phyloP scores from a whole-genome alignment of 2,329 filamentous ascomycete genomes.

The Beauveria rudraprayagi region DNA sequence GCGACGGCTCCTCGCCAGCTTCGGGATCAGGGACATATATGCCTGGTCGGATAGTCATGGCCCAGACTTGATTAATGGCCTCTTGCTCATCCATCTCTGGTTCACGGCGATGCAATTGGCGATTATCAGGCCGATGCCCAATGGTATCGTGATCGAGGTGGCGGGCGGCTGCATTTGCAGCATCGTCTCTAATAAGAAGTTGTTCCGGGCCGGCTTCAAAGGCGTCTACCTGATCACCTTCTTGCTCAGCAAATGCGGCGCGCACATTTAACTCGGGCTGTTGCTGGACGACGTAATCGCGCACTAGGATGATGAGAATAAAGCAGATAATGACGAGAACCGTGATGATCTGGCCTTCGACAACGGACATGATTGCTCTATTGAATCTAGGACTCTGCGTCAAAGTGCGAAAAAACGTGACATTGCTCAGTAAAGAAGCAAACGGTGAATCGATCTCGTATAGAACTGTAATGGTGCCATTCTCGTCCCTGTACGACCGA shows the following conservation, averaged over 20 bases:
- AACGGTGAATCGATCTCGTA: slow-evolving; percentile 10
- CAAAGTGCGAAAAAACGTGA: slow-evolving; percentile 48
- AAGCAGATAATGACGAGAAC: slow-evolving; percentile 86
- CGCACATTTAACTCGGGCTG: slow-evolving; percentile 87
- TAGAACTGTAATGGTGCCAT: background rate
- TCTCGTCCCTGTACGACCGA: slow-evolving; percentile 2
- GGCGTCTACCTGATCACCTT: slow-evolving; percentile 15
- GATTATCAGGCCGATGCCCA: background rate
- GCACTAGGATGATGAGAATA: slow-evolving; percentile 91
- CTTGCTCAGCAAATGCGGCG: slow-evolving; percentile 48
- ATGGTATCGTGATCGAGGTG: background rate
- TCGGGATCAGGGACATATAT: background rate
- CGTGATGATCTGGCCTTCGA: slow-evolving; percentile 93
- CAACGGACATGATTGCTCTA: slow-evolving; percentile 67
- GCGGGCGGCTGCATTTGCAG: background rate
- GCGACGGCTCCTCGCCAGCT: slow-evolving; percentile 16
- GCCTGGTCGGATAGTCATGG: background rate
- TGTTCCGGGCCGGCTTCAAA: slow-evolving; percentile 11
- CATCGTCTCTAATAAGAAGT: background rate
- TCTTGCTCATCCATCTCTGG: background rate
- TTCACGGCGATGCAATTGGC: background rate
- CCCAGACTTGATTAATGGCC: background rate
- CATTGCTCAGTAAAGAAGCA: slow-evolving; percentile 46
- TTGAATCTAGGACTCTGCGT: slow-evolving; percentile 69
- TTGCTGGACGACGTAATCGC: slow-evolving; percentile 97